Evolutionary conservation across 1,139 yeast genomes (phyloP), one percentile per base, ranked within the genome.

Genomic region (Saccharomycopsis crataegensis): DNA sequence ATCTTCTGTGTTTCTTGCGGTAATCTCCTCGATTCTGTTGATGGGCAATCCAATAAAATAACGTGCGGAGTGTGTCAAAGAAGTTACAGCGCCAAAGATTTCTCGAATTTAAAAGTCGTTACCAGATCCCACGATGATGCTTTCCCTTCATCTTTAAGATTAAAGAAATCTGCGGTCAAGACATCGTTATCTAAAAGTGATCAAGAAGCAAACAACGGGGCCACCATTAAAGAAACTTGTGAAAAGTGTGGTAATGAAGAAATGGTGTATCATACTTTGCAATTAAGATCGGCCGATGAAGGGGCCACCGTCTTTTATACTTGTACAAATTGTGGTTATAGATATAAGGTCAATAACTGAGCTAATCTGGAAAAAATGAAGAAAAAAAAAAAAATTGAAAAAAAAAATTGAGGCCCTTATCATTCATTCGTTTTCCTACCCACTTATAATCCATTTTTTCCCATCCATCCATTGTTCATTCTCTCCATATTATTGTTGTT

Each of bases 181-280:
- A 90, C 98, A 0, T 70, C 83, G 1, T 76, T 91, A 64, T 82
- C 81, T 64, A 80, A 79, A 46, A 83, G 82, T 61, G 98, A 91
- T 62, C 71, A 88, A 51, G 41, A 32, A 37, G 56, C 40, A 17
- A 95, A 86, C 57, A 97, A 89, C 59, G 98, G 97, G 60, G 98
- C 98, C 43, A 86, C 94, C 28, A 93, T 93, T 67, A 86, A 90
- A 69, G 99, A 93, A 69, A 90, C 86, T 66, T 93, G 99, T 76
- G 98, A 98, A 28, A 83, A 90, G 70, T 93, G 99, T 80, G 97
- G 96, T 51, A 80, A 91, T 69, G 97, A 93, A 65, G 97, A 93
- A 70, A 94, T 94, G 99, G 93, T 85, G 67, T 93, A 93, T 69
- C 97, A 93, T 67, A 93, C 99, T 8, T 75, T 93, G 63, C 99